phyloP scores from a whole-genome alignment of 1,284 basidiomycete genomes.

The Pseudozyma sp. region DNA sequence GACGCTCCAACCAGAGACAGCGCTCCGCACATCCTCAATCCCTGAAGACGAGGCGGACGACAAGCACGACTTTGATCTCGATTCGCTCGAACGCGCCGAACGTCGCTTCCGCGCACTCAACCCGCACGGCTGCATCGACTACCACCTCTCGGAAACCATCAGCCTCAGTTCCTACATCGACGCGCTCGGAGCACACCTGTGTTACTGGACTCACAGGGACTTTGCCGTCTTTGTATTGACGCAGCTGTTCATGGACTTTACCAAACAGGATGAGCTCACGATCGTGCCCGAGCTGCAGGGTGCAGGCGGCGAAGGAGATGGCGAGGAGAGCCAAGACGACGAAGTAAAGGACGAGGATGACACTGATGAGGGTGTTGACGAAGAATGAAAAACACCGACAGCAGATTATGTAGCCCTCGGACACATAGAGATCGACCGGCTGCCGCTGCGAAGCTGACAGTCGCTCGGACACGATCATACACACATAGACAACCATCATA shows the following conservation, averaged over 20 bases:
- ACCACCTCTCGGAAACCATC: slow-evolving; percentile 40
- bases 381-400: neutral
- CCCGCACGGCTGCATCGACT: slow-evolving; percentile 65
- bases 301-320: slow-evolving; percentile 21
- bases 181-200: slow-evolving; percentile 59
- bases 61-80: slow-evolving; percentile 26
- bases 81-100: slow-evolving; percentile 41
- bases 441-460: neutral
- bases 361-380: neutral
- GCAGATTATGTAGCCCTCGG: neutral
- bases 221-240: slow-evolving; percentile 62
- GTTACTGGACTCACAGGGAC: slow-evolving; percentile 60
- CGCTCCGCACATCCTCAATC: slow-evolving; percentile 9
- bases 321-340: slow-evolving; percentile 60
- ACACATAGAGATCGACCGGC: no score
- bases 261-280: slow-evolving; percentile 23
- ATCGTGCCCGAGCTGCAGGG: slow-evolving; percentile 1
- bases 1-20: slow-evolving; percentile 20
- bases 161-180: slow-evolving; percentile 54
- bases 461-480: no score
- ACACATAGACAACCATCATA: no score
- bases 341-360: slow-evolving; percentile 12
- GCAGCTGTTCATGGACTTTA: slow-evolving; percentile 58
- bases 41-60: slow-evolving; percentile 14
- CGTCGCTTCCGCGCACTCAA: slow-evolving; percentile 62